Conservation (phyloP, 2,329 filamentous ascomycete species). For the Fusarium acutatum region DNA sequence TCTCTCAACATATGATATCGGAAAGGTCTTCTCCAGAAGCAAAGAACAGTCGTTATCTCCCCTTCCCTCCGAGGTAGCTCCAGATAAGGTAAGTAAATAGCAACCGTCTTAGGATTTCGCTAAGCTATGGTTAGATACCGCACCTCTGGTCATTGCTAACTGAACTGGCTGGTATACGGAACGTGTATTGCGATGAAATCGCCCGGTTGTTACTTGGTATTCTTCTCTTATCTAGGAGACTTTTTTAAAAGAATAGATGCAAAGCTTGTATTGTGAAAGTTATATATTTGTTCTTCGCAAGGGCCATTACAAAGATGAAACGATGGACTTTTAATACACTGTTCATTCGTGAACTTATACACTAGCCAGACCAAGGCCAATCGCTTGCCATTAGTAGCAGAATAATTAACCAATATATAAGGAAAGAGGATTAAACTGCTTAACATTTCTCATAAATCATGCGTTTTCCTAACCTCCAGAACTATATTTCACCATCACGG, state of each 20-base stretch:
- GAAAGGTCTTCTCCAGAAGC: background rate
- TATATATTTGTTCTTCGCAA: background rate
- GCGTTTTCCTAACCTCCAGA: background rate
- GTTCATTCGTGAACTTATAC: background rate
- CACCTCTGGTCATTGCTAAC: background rate
- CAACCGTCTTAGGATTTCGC: background rate
- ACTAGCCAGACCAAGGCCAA: background rate
- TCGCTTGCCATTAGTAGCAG: rapidly evolving
- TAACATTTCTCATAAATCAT: background rate
- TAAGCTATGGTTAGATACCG: background rate
- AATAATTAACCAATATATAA: background rate
- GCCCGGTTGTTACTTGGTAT: background rate
- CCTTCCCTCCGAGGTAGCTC: background rate
- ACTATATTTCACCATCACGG: background rate
- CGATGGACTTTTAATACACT: background rate
- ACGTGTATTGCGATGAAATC: background rate
- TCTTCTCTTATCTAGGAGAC: background rate
- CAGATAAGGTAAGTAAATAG: background rate
- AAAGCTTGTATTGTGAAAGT: background rate
- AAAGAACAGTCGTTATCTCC: background rate
- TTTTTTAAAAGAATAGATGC: background rate
- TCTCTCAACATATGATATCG: background rate
- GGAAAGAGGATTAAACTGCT: rapidly evolving
- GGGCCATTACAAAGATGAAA: background rate
- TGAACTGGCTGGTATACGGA: background rate